Conservation (phyloP, 2,329 filamentous ascomycete genomes). For the Cercospora zeina region DNA sequence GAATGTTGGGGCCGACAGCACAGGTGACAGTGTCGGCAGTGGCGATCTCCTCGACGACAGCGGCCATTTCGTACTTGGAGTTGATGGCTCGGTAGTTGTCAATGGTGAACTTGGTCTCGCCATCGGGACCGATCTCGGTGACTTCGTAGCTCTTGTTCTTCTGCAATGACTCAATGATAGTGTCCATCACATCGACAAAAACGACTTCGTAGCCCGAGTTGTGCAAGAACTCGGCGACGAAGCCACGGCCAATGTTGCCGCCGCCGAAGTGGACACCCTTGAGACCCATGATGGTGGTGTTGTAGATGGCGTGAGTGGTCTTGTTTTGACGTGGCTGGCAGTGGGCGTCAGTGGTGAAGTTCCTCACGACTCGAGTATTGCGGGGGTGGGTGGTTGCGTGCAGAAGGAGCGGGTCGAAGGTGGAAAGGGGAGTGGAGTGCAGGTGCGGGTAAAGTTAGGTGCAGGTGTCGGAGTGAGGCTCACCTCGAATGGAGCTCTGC, state of each 20-base stretch:
- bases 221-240: slow-evolving; percentile 88
- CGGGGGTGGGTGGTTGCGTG: not conserved
- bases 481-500: slow-evolving; percentile 9
- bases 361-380: not conserved
- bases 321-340: slow-evolving; percentile 10
- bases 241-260: slow-evolving; percentile 61
- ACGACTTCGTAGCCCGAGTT: slow-evolving; percentile 93
- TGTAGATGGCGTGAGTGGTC: slow-evolving; percentile 10
- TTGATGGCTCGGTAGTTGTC: slow-evolving; percentile 97
- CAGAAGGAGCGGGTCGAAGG: not conserved
- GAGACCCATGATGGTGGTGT: slow-evolving; percentile 40
- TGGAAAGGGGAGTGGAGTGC: not conserved
- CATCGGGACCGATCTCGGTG: slow-evolving; percentile 85
- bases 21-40: slow-evolving; percentile 91
- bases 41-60: slow-evolving; percentile 80
- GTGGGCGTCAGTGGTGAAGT: slow-evolving; percentile 2
- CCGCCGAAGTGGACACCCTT: slow-evolving; percentile 57
- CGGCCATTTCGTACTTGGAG: slow-evolving; percentile 78
- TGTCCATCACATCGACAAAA: slow-evolving; percentile 91
- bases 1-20: slow-evolving; percentile 92
- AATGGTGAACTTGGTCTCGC: slow-evolving; percentile 77
- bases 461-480: not conserved
- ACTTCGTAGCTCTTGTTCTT: slow-evolving; percentile 77
- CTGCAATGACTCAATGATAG: slow-evolving; percentile 78
- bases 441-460: not conserved